A percentile compares a stretch with the other conserved stretches of the same genome.
Conservation (phyloP, 2,329 filamentous ascomycete species). For the Phyllosticta paracitricarpa region DNA sequence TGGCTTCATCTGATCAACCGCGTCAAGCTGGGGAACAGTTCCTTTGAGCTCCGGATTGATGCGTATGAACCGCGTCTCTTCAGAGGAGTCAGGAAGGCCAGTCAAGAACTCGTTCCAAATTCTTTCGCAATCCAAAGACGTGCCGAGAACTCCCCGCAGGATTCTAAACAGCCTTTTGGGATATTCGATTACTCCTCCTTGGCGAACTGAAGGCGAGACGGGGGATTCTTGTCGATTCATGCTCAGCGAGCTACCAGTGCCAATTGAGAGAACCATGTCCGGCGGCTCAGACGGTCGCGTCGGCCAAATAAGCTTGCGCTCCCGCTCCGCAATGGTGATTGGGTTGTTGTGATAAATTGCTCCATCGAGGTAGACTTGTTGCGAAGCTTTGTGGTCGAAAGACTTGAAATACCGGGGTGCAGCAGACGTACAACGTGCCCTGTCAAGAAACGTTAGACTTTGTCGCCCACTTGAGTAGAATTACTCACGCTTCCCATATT, state of each 20-base stretch:
- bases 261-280: constrained; percentile 21
- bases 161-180: constrained; percentile 3
- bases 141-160: not conserved
- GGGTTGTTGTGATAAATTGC: constrained; percentile 43
- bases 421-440: constrained; percentile 36
- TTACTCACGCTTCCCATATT: constrained; percentile 37
- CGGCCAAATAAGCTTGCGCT: constrained; percentile 31
- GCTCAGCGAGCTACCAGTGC: constrained; percentile 15
- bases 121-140: constrained; percentile 6
- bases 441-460: constrained; percentile 16
- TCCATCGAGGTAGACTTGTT: constrained; percentile 40
- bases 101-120: constrained; percentile 1
- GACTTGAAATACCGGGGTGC: constrained; percentile 43
- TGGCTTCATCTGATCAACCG: not conserved
- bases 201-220: constrained; percentile 8
- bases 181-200: not conserved
- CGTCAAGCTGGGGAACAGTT: constrained; percentile 11
- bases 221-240: not conserved
- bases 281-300: constrained; percentile 17
- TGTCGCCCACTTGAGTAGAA: not conserved
- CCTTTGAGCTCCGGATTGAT: constrained; percentile 10
- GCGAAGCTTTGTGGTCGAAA: constrained; percentile 39
- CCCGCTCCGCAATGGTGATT: constrained; percentile 39
- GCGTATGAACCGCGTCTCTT: constrained; percentile 8
- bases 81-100: not conserved